Evolutionary conservation across 73 alveolate genomes (phyloP), one percentile per base, ranked within the genome.

Genomic region (Paramecium pentaurelia): DNA sequence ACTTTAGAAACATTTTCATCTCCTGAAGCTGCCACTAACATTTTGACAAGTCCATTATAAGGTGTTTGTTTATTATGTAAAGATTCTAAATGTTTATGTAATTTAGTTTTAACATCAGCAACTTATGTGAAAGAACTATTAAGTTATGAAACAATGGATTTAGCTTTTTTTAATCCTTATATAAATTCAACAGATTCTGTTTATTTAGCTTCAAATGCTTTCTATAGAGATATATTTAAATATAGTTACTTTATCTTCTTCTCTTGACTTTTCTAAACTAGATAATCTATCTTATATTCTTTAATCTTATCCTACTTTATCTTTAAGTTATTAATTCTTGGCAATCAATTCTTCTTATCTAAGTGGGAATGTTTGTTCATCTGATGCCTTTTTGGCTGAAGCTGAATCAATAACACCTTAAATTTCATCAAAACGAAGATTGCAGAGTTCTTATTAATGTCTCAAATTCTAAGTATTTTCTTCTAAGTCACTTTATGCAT

Each of bases 251-350:
- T 47, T 80, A 0, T 80, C 91, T 80, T 80, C 91, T 49, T 80
- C 75, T 80, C 91, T 80, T n/a, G 71, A 4, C 28, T 42, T 45
- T 6, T 80, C 77, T 44, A 80, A 80, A 11, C 58, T 16, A 18
- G 30, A 20, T 25, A 80, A 32, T n/a, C 91, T 80, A 25, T 80
- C 91, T 28, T 25, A 4, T 32, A 32, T 80, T 80, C 58, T 80
- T 80, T 80, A 25, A 42, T 80, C 91, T 49, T 80, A 49, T 45
- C 91, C 91, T 44, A 28, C 71, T 80, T 80, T 80, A 80, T 80
- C 91, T 80, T 80, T 44, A 11, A 80, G 73, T 45, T 80, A 64
- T 80, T 42, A 25, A 32, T 32, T 32, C 58, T 80, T 80, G 4
- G 73, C 73, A 42, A 32, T 47, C 34, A 80, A 42, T 47, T 80